Percentiles rank a stretch among this genome's conserved stretches.
Evolutionary conservation across 108 stramenopile species (phyloP).

Genomic region (Cyclostephanos invisitatus): DNA sequence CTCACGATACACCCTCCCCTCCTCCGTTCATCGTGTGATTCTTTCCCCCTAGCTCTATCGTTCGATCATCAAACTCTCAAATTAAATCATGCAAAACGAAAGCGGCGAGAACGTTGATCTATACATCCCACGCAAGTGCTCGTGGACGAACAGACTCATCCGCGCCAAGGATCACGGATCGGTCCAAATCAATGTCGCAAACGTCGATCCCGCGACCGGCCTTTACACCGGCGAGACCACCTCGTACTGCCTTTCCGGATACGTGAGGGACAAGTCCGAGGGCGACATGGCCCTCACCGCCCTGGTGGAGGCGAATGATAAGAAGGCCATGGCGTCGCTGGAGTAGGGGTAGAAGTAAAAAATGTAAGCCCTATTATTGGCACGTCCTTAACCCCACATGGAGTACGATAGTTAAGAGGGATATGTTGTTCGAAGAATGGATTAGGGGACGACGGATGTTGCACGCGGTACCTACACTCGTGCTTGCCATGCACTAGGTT

Average conservation of each 20-base stretch:
- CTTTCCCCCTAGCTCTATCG: neutral
- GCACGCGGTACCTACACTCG: too few relatives aligned
- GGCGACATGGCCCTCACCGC: constrained; percentile 90
- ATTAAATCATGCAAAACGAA: constrained; percentile 92
- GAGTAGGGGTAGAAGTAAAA: constrained; percentile 22
- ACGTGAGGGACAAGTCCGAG: constrained; percentile 91
- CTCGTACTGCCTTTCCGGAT: constrained; percentile 85
- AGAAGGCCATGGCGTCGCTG: constrained; percentile 37
- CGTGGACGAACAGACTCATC: constrained; percentile 94
- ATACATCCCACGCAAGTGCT: constrained; percentile 98
- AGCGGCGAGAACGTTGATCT: constrained; percentile 95
- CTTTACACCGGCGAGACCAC: constrained; percentile 84
- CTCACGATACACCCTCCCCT: too few relatives aligned
- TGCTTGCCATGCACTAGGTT: neutral
- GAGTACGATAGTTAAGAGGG: neutral
- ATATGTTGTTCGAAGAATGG: neutral
- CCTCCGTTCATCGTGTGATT: neutral
- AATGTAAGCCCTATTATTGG: neutral
- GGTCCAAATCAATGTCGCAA: constrained; percentile 96
- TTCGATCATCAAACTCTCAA: neutral
- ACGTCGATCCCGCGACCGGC: constrained; percentile 94
- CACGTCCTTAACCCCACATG: neutral
- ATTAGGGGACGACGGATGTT: too few relatives aligned
- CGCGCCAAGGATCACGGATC: constrained; percentile 93
- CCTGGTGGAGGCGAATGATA: constrained; percentile 79